Evolutionary conservation across 176 grass and related monocot species (phyloP).

Genomic region (Eremochloa ophiuroides): DNA sequence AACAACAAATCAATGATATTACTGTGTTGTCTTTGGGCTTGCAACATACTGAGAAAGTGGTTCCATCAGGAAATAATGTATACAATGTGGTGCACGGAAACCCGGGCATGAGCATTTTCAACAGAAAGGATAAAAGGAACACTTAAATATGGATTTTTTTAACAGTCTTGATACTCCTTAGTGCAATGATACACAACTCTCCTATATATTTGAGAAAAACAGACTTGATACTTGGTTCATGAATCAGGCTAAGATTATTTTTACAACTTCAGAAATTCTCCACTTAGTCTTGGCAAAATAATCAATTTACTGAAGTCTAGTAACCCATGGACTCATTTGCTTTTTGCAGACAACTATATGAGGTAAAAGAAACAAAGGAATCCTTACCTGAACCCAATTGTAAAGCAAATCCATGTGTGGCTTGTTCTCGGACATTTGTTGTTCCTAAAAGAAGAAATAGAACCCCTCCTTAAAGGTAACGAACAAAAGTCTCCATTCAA

Average conservation of each 20-base stretch:
- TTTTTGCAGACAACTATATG: background rate
- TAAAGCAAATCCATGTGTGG: conserved; percentile 42
- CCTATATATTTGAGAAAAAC: background rate
- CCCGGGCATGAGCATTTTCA: background rate
- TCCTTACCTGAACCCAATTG: conserved; percentile 57
- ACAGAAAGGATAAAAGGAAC: background rate
- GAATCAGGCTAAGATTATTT: background rate
- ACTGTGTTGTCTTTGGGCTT: background rate
- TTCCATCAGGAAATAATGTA: background rate
- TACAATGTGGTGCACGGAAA: background rate
- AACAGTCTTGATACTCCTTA: conserved; percentile 2
- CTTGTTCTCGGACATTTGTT: conserved; percentile 20
- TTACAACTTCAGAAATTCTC: background rate
- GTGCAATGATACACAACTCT: background rate
- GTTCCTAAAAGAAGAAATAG: conserved; percentile 33
- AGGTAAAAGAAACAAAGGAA: conserved; percentile 16
- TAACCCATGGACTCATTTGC: background rate
- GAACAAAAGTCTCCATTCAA: background rate
- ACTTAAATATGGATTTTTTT: background rate
- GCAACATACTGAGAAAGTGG: background rate
- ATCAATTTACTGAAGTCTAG: background rate
- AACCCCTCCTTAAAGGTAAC: background rate
- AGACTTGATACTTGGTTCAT: background rate
- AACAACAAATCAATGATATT: background rate
- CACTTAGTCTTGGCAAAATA: background rate